These are phyloP conservation scores for Macrolepiota dolichaula DNA, from an alignment of 768 basidiomycete genomes.

Conservation along the genomic window DNA sequence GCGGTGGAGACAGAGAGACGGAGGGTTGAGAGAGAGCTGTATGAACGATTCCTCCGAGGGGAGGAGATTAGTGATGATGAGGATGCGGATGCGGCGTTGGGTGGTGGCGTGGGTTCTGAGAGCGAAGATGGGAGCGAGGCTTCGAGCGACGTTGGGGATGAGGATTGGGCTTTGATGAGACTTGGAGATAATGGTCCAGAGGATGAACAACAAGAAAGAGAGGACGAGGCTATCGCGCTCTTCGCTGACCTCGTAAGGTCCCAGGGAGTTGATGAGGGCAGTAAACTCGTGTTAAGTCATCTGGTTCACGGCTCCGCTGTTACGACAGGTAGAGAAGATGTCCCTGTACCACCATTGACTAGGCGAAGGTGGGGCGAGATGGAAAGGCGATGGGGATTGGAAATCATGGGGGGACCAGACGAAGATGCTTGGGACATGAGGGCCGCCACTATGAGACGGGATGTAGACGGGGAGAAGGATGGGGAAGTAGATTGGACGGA, in stretches of 20 bases:
- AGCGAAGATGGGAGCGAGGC: slow-evolving; percentile 24
- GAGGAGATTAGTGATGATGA: slow-evolving; percentile 45
- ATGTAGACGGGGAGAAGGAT: neutral
- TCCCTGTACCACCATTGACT: slow-evolving; percentile 6
- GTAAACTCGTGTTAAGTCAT: slow-evolving; percentile 24
- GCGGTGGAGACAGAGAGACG: slow-evolving; percentile 17
- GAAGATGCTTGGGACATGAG: slow-evolving; percentile 17
- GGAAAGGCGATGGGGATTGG: slow-evolving; percentile 14
- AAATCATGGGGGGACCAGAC: slow-evolving; percentile 16
- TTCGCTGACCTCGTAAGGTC: slow-evolving; percentile 50
- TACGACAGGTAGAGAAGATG: slow-evolving; percentile 16
- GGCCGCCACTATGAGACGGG: neutral
- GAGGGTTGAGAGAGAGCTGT: slow-evolving; percentile 37
- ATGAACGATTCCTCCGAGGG: slow-evolving; percentile 58
- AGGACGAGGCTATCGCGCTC: slow-evolving; percentile 42
- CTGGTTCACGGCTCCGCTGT: slow-evolving; percentile 27
- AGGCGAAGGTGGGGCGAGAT: slow-evolving; percentile 7
- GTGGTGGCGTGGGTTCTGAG: slow-evolving; percentile 27
- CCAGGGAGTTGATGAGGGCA: slow-evolving; percentile 13
- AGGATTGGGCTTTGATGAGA: slow-evolving; percentile 2
- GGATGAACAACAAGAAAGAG: slow-evolving; percentile 16
- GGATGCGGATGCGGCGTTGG: slow-evolving; percentile 26
- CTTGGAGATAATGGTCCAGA: neutral
- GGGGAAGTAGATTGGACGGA: slow-evolving; percentile 19
- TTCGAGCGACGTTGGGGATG: slow-evolving; percentile 17